These are phyloP conservation scores for Dryas octopetala DNA, from an alignment of 306 rosid genomes.

Conservation along the genomic window DNA sequence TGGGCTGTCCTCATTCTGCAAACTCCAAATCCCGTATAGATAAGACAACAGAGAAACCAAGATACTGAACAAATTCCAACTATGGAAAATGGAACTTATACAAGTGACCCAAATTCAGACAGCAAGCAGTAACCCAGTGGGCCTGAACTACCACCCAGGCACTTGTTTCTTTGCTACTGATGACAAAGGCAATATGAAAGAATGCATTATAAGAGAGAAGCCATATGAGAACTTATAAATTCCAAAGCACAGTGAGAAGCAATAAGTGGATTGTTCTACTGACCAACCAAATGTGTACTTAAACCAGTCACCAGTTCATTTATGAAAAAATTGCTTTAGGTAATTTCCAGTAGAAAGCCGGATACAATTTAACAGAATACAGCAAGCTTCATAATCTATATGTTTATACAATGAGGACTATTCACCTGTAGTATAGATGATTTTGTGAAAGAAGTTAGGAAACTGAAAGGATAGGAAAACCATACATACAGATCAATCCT, in stretches of 20 bases:
- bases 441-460: background rate
- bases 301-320: background rate
- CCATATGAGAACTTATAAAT: background rate
- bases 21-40: background rate
- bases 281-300: background rate
- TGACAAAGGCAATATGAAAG: background rate
- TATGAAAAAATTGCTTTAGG: background rate
- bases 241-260: background rate
- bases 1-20: background rate
- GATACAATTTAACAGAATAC: background rate
- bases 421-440: background rate
- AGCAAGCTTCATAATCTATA: background rate
- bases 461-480: background rate
- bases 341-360: background rate
- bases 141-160: too few species aligned
- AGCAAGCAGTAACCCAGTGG: background rate
- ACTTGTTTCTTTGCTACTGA: too few species aligned
- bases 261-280: background rate
- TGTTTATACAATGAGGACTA: background rate
- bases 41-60: background rate
- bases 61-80: background rate
- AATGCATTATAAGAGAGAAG: background rate
- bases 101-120: background rate
- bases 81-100: background rate
- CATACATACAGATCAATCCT: background rate